Base-by-base conservation (phyloP, 805 yeast genomes). In the Kodamaea sagamina region DNA sequence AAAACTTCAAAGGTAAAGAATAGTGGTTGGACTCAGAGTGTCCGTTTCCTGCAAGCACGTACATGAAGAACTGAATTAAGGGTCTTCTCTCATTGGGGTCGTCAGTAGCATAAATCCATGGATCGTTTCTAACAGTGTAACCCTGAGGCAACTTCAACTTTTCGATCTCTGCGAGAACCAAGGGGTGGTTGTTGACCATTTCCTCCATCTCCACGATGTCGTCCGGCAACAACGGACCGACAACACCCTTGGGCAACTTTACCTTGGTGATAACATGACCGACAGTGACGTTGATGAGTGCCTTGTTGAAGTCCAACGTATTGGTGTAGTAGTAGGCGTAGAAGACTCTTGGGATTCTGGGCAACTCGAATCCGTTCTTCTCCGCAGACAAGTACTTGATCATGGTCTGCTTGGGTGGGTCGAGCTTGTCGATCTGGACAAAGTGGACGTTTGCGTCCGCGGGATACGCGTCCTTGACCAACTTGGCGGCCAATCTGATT, bases 81-180 rank as follows among this genome's bases (percentile, higher is more conserved):
- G 81, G 77, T 62, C 82, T 76, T 34, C 61, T 69, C 57, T 82
- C 86, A 47, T 74, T 65, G 37, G 77, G 67, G 53, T 80, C 82
- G 58, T 83, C 89, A 25, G 89, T 82, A 56, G 92, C 95, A 61
- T 86, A 85, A 75, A 85, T 86, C 95, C 95, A 86, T 41, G 90
- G 88, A 60, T 85, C 92, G 58, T 75, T 75, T 52, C 81, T 75
- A 38, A 83, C 82, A 26, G 61, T 59, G 67, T 61, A 76, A 59
- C 58, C 75, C 51, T 67, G 57, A 47, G 89, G 90, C 46, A 85
- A 69, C 50, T 79, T 73, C 63, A 84, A 71, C 61, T 84, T 83
- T 46, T 72, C 85, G 52, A 84, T 71, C 62, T 85, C 89, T 18
- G 82, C 86, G 47, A 61, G 50, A 47, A 84, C 81, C 2, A 56